A percentile compares a stretch with the other conserved stretches of the same genome.
Evolutionary conservation across 805 yeast genomes (phyloP).

Genomic region (Kuraishia molischiana): DNA sequence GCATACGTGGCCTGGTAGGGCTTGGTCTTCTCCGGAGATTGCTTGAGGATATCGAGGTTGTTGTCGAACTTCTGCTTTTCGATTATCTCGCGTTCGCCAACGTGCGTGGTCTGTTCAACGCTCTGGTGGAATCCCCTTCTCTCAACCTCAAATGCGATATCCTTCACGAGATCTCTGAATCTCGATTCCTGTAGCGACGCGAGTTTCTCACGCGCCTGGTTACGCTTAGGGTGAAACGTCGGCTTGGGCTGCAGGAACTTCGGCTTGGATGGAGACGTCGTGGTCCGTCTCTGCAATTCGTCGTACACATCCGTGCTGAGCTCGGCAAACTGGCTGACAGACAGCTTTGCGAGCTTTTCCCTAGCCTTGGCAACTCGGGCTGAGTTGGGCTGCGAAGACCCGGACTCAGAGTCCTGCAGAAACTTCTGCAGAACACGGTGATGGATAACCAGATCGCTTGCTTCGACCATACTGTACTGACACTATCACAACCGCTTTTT

Average conservation of each 20-base stretch:
- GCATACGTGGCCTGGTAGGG: background rate
- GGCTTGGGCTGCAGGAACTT: conserved; percentile 60
- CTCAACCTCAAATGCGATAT: conserved; percentile 79
- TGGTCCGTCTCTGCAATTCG: conserved; percentile 72
- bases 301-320: conserved; percentile 92
- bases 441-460: conserved; percentile 19
- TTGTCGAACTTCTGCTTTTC: background rate
- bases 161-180: conserved; percentile 85
- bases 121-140: conserved; percentile 48
- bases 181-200: conserved; percentile 74
- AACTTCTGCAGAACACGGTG: conserved; percentile 41
- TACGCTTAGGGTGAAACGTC: conserved; percentile 84
- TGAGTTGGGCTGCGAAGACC: conserved; percentile 28
- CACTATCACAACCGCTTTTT: background rate
- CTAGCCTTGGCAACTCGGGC: conserved; percentile 75
- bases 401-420: conserved; percentile 36
- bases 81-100: too few relatives aligned
- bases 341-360: conserved; percentile 72
- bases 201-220: conserved; percentile 89
- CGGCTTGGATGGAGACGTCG: conserved; percentile 47
- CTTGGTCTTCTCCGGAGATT: background rate
- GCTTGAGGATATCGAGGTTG: background rate
- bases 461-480: background rate
- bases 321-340: conserved; percentile 78
- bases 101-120: background rate